Evolutionary conservation across 345 rosid species (phyloP), one percentile per base, ranked within the genome.

Genomic region (Syzygium aromaticum): DNA sequence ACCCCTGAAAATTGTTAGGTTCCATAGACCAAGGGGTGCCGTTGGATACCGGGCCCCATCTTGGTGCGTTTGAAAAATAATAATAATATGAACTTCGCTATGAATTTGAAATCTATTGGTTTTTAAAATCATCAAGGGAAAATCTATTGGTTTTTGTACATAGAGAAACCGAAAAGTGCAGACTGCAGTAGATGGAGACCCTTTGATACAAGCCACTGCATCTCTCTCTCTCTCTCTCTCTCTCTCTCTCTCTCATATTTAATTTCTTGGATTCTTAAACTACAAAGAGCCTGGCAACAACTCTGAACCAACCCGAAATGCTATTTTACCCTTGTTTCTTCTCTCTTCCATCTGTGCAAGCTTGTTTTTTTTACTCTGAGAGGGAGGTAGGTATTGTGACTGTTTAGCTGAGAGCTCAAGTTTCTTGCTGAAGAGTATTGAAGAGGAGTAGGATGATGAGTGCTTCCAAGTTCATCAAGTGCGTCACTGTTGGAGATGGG

Each of bases 401-500:
- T 40, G 27, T 73, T 67, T 22, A 10, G 11, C 82, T 5, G 82
- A 73, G 78, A 73, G 49, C 49, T 38, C 82, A 7, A 73, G 82
- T 33, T 73, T 77, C 67, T 52, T 56, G 59, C 85, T 51, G 90
- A 73, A 73, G 82, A 38, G 82, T 22, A 25, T 38, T 38, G 84
- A 63, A 52, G 49, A 52, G 89, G 85, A 85, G 52, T 38, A 82
- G 88, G 90, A 92, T 84, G 86, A 97, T 96, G 99, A 98, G 95
- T 86, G 99, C 95, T 91, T 95, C 99, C 3, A 98, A 93, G 96
- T 98, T 98, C 95, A 96, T 98, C 56, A 98, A 98, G 92, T 98
- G 99, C 89, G 99, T 98, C 85, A 96, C 99, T 2, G 99, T 98
- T 86, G 99, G 99, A 89, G 99, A 98, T 90, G 99, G 99, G 89